phyloP scores from a whole-genome alignment of 768 basidiomycete species.

The Boletellus ananas region DNA sequence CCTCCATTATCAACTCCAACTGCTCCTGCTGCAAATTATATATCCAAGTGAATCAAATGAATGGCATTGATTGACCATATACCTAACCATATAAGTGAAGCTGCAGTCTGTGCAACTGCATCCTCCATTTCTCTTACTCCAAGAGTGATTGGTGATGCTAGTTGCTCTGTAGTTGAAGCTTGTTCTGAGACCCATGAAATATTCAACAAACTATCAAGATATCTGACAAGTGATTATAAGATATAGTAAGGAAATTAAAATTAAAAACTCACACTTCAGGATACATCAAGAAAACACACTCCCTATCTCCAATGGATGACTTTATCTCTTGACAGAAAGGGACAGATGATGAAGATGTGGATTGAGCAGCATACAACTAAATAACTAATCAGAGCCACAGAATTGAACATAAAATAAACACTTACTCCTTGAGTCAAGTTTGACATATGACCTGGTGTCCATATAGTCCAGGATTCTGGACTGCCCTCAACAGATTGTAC shows the following conservation, averaged over 20 bases:
- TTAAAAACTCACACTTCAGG: conserved; percentile 1
- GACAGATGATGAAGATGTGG: no score
- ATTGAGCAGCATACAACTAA: not conserved
- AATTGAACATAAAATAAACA: no score
- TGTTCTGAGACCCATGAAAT: not conserved
- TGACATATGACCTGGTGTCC: conserved; percentile 2
- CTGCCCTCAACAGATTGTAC: no score
- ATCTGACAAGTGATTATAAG: no score
- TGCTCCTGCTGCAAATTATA: not conserved
- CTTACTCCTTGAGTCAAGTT: not conserved
- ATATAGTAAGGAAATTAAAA: no score
- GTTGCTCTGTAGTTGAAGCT: not conserved
- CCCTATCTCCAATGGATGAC: not conserved
- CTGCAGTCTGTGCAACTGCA: conserved; percentile 1
- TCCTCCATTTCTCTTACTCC: not conserved
- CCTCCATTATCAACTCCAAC: not conserved
- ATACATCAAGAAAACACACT: not conserved
- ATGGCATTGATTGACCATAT: not conserved
- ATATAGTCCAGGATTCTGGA: conserved; percentile 1
- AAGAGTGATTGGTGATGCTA: not conserved
- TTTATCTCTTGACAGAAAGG: not conserved
- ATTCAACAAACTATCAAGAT: conserved; percentile 1
- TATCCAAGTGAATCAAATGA: not conserved
- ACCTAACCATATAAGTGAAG: conserved; percentile 9
- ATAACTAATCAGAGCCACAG: no score